Conservation (phyloP, 495 filamentous ascomycete species). For the Chaetomium cochliodes region DNA sequence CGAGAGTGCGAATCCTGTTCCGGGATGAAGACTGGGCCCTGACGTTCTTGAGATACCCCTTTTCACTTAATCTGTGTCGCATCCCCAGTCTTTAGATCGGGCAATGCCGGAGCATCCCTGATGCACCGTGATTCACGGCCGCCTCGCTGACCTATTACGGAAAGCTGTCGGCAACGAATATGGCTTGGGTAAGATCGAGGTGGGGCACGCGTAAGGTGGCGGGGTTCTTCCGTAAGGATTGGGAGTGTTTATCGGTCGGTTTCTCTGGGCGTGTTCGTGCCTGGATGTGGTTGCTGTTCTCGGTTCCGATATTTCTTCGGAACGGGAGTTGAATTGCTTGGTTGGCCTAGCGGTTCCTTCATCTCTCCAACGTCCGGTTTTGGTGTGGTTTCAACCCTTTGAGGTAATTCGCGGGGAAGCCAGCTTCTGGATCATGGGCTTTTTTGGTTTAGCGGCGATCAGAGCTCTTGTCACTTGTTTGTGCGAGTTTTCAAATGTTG, state of each 20-base stretch:
- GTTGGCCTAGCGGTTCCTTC: neutral
- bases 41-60: neutral
- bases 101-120: conserved; percentile 29
- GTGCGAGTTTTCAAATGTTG: conserved; percentile 23
- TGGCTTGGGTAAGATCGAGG: conserved; percentile 14
- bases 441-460: conserved; percentile 21
- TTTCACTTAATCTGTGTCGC: neutral
- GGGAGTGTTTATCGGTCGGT: neutral
- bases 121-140: conserved; percentile 15
- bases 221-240: neutral
- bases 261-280: neutral
- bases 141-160: conserved; percentile 29
- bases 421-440: neutral
- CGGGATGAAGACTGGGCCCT: neutral
- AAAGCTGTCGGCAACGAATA: conserved; percentile 27
- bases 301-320: neutral
- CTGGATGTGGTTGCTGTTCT: neutral
- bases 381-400: conserved; percentile 15
- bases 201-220: conserved; percentile 1
- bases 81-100: conserved; percentile 16
- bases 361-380: conserved; percentile 11
- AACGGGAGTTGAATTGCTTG: conserved; percentile 1
- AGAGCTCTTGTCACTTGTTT: conserved; percentile 22
- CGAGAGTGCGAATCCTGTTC: conserved; percentile 2
- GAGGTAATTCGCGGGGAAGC: conserved; percentile 24